Evolutionary conservation across 805 yeast species (phyloP), one percentile per base, ranked within the genome.

Genomic region (Candida loeiensis): DNA sequence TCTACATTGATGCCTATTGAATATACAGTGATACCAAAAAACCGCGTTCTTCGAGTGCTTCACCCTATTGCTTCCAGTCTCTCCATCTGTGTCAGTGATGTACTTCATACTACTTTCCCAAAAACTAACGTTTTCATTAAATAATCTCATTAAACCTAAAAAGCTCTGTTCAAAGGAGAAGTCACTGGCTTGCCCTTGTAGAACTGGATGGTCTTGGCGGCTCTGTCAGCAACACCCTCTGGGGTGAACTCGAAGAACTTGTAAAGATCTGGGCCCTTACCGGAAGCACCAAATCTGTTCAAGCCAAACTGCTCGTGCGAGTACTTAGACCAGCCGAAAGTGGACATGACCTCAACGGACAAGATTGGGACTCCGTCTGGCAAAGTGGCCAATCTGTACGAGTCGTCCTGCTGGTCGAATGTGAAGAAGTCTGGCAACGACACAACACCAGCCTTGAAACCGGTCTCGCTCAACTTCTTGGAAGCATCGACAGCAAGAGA

Each of bases 251-350:
- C 96, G 55, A 91, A 86, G 73, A 59, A 71, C 69, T 86, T 79
- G 82, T 81, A 93, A 47, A 91, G 77, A 48, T 85, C 87, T 44
- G 70, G 67, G 61, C 83, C 93, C 65, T 86, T 85, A 64, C 95
- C 99, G 45, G 97, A 89, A 47, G 90, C 93, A 78, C 99, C 99
- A 63, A 93, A 93, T 73, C 87, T 80, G 79, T 88, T 80, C 61
- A 93, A 76, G 71, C 97, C 96, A 58, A 91, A 87, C 68, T 89
- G 95, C 75, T 85, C 95, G 73, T 93, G 99, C 45, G 97, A 79
- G 76, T 89, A 93, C 69, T 82, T 85, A 56, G 82, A 74, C 99
- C 99, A 93, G 44, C 96, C 96, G 55, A 77, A 73, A 40, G 96
- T 80, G 42, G 95, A 69, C 80, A 88, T 75, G 39, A 89, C 98